Evolutionary conservation across 352 stramenopile genomes (phyloP).

Genomic region (Aphanomyces euteiches): DNA sequence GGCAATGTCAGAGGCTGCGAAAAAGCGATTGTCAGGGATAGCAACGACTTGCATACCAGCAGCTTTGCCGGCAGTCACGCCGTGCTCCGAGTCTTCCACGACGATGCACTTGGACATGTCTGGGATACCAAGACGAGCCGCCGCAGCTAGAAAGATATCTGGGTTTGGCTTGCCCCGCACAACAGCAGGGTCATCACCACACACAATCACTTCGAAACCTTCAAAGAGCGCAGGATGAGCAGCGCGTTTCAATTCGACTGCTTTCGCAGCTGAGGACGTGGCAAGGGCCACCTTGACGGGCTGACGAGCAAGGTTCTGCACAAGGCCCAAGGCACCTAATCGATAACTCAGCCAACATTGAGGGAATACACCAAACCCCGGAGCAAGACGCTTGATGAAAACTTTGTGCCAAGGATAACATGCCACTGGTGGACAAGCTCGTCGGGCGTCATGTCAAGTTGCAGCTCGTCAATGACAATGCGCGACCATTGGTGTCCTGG

Average conservation of each 20-base stretch:
- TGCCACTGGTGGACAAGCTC: slow-evolving; percentile 67
- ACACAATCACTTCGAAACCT: slow-evolving; percentile 66
- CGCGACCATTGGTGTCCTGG: slow-evolving; percentile 65
- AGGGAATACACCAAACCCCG: slow-evolving; percentile 28
- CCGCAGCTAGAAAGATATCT: slow-evolving; percentile 75
- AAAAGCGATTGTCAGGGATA: slow-evolving; percentile 65
- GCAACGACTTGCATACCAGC: slow-evolving; percentile 69
- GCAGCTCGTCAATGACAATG: slow-evolving; percentile 59
- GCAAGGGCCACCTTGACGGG: slow-evolving; percentile 44
- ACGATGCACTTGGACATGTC: slow-evolving; percentile 37
- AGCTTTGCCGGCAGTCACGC: slow-evolving; percentile 55
- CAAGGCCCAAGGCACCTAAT: slow-evolving; percentile 43
- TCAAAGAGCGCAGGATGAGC: slow-evolving; percentile 70
- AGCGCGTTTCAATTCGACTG: slow-evolving; percentile 61
- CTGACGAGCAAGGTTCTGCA: slow-evolving; percentile 40
- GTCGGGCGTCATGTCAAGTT: slow-evolving; percentile 44
- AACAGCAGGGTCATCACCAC: slow-evolving; percentile 66
- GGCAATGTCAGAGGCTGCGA: slow-evolving; percentile 45
- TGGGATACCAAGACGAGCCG: slow-evolving; percentile 26
- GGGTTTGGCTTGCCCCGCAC: slow-evolving; percentile 66
- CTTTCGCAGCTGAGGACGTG: slow-evolving; percentile 62
- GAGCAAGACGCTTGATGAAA: slow-evolving; percentile 48
- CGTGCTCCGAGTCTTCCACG: slow-evolving; percentile 69
- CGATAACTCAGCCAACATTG: background rate
- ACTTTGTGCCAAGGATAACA: slow-evolving; percentile 53